Percentiles rank a stretch among this genome's conserved stretches.
Conservation (phyloP, 345 rosid species). For the Microcos paniculata region DNA sequence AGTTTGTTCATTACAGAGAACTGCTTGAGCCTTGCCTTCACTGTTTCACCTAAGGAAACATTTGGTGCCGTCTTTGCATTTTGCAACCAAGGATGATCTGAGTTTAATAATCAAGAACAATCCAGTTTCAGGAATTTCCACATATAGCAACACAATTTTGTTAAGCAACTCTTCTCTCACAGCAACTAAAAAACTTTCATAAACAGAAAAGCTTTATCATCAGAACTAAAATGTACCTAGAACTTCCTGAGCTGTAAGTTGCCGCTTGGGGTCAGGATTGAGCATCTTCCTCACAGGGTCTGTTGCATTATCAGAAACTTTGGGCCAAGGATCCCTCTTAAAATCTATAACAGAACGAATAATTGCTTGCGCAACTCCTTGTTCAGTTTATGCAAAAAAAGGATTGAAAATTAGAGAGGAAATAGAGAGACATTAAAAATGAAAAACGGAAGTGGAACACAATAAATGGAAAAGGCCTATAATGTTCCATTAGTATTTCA, state of each 20-base stretch:
- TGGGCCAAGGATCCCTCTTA: constrained; percentile 99
- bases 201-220: constrained; percentile 2
- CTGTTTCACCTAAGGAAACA: constrained; percentile 92
- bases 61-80: constrained; percentile 93
- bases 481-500: neutral
- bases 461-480: neutral
- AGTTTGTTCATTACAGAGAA: too few species aligned
- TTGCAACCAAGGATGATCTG: constrained; percentile 96
- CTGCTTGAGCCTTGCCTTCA: constrained; percentile 88
- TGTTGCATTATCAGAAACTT: constrained; percentile 83
- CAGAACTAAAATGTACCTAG: constrained; percentile 50
- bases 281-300: constrained; percentile 84
- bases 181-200: too few species aligned
- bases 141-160: neutral
- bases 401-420: neutral
- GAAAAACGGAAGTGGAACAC: too few species aligned
- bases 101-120: constrained; percentile 20
- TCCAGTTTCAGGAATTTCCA: neutral
- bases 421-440: neutral
- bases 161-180: neutral
- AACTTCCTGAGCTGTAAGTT: constrained; percentile 94
- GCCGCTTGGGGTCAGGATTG: constrained; percentile 66
- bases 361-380: too few species aligned
- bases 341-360: constrained; percentile 72
- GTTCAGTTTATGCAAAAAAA: constrained; percentile 76